Evolutionary conservation across 805 yeast genomes (phyloP).

Genomic region (Grigorovia yakushimaensis): DNA sequence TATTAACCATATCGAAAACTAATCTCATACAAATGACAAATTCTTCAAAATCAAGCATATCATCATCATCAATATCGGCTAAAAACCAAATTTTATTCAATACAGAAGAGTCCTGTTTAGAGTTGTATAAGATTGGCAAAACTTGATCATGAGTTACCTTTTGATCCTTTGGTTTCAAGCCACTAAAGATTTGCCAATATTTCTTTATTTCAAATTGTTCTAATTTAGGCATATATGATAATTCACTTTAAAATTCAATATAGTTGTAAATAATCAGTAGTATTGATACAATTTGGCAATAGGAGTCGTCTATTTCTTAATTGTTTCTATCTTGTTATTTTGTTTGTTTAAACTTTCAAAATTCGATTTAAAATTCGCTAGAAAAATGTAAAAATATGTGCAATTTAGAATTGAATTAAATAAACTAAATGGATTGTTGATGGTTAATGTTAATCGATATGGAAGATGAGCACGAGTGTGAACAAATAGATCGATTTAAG

Average conservation of each 20-base stretch:
- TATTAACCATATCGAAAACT: conserved; percentile 84
- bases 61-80: conserved; percentile 89
- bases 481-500: conserved; percentile 25
- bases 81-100: conserved; percentile 82
- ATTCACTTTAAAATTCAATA: too few species aligned
- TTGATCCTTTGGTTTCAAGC: conserved; percentile 72
- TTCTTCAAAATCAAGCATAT: conserved; percentile 89
- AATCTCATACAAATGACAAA: conserved; percentile 96
- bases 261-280: too few species aligned
- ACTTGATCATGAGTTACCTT: conserved; percentile 79
- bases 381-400: too few species aligned
- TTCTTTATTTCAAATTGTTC: conserved; percentile 95
- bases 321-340: too few species aligned
- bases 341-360: too few species aligned
- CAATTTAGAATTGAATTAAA: too few species aligned
- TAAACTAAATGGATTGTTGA: too few species aligned
- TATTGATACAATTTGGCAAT: too few species aligned
- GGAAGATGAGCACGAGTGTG: neutral
- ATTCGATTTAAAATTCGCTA: too few species aligned
- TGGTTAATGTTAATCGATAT: too few species aligned
- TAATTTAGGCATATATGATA: conserved; percentile 45
- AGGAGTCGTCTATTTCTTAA: too few species aligned
- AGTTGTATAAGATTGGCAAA: conserved; percentile 77
- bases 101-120: conserved; percentile 69
- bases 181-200: conserved; percentile 95